Percentiles rank a stretch among this genome's conserved stretches.
phyloP scores from a whole-genome alignment of 306 rosid species.

The Citrullus amarus region DNA sequence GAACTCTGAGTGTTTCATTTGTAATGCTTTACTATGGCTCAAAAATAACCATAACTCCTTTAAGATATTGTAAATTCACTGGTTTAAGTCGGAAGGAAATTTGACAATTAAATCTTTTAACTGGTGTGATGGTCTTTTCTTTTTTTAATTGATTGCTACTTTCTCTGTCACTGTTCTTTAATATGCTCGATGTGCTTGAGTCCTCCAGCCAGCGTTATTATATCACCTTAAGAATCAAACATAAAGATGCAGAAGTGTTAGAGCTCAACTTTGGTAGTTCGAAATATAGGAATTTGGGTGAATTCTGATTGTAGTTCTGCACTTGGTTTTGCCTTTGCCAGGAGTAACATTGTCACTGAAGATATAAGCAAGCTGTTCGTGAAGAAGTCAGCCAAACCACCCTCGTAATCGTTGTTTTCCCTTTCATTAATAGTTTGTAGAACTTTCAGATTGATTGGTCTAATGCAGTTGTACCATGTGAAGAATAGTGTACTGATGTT shows the following conservation, averaged over 20 bases:
- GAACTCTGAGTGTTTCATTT: neutral
- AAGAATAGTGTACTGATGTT: conserved; percentile 4
- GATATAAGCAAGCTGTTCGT: conserved; percentile 85
- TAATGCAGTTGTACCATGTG: conserved; percentile 1
- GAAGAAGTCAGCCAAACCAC: conserved; percentile 34
- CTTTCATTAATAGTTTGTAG: neutral
- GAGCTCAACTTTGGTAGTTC: no score
- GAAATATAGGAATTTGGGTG: neutral
- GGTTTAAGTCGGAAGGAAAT: neutral
- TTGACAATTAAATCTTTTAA: neutral
- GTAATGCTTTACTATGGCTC: neutral
- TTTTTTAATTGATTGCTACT: no score
- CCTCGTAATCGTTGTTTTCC: conserved; percentile 12
- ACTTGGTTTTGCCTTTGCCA: conserved; percentile 23
- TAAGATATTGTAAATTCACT: neutral
- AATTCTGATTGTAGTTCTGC: neutral
- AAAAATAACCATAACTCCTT: neutral
- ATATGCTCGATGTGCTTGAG: neutral
- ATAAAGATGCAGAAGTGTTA: no score
- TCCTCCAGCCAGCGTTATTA: neutral
- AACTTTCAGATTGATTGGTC: neutral
- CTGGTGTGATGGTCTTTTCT: neutral
- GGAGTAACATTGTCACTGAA: conserved; percentile 90
- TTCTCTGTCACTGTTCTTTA: no score
- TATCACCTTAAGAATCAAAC: neutral